Base-by-base conservation (phyloP, 345 rosid genomes). In the Anastatica hierochuntica region DNA sequence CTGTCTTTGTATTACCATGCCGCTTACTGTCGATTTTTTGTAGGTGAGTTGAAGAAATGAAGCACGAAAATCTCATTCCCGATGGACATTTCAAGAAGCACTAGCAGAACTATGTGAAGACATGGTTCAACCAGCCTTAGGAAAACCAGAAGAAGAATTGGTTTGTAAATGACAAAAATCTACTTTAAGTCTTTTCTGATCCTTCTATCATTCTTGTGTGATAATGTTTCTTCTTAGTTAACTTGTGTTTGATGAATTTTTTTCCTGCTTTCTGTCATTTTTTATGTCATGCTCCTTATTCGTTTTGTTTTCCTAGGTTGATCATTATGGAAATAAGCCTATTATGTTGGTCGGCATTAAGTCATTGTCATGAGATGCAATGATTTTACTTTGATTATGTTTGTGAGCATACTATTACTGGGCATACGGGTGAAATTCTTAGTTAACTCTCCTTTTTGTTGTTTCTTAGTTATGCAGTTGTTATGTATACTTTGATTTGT, bases 71-170 rank as follows among this genome's bases (percentile, higher is more conserved):
- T 41, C 82, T 80, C 1, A 54, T 88, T 35, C 86, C 95, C 0
- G 77, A 62, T 51, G 80, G 82, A 11, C 96, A 88, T 59, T 88
- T 88, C 58, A 84, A 76, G 74, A 88, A 84, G 79, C 89, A 84
- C 31, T 87, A 94, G 96, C 94, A 83, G 27, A 84, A 87, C 67
- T 79, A 79, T 61, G 89, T 87, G 7, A 87, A 63, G 74, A 87
- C 94, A 0, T 87, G 96, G 94, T 87, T 87, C 42, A 82, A 87
- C 75, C 96, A 87, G 34, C 96, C 96, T 8, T 1, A 72, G 96
- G 30, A 84, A 83, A 63, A 62, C 68, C 14, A 71, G 90, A 39
- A 76, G 96, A 64, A 77, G 94, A 23, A 4, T 63, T 44, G 90
- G 96, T 77, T 29, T 14, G 81, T 72, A 3, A n/a, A n/a, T 12